Evolutionary conservation across 1,284 basidiomycete species (phyloP).

Genomic region (Apiotrichum siamense): DNA sequence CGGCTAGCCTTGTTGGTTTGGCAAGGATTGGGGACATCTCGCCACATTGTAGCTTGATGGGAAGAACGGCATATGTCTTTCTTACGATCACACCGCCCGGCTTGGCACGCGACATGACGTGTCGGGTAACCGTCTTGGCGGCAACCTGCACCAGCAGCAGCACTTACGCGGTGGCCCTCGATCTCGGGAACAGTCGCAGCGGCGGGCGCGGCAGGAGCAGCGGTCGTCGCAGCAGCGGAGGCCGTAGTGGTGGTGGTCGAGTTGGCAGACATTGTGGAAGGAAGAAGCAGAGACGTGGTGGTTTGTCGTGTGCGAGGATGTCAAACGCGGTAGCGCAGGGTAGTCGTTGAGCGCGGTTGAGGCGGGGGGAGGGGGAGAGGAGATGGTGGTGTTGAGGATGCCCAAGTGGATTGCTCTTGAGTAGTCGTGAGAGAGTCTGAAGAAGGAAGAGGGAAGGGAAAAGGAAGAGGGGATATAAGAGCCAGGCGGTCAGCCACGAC

Average conservation of each 20-base stretch:
- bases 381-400: slow-evolving; percentile 4
- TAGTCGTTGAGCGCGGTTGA: slow-evolving; percentile 7
- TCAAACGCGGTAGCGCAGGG: slow-evolving; percentile 6
- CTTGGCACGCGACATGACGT: too few relatives aligned
- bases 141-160: too few relatives aligned
- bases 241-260: background rate
- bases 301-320: background rate
- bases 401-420: slow-evolving; percentile 3
- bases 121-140: too few relatives aligned
- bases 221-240: background rate
- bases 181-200: slow-evolving; percentile 6
- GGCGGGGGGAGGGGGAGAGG: slow-evolving; percentile 5
- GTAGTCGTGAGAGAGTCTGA: slow-evolving; percentile 13
- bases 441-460: slow-evolving; percentile 4
- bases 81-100: too few relatives aligned
- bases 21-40: too few relatives aligned
- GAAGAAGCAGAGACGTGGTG: background rate
- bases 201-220: slow-evolving; percentile 3
- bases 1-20: too few relatives aligned
- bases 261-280: slow-evolving; percentile 19
- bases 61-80: too few relatives aligned
- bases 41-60: too few relatives aligned
- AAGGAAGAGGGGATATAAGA: background rate
- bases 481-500: too few relatives aligned
- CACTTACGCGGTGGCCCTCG: slow-evolving; percentile 26